Evolutionary conservation across 257 asterid genomes (phyloP).

Genomic region (Solanum chilense): DNA sequence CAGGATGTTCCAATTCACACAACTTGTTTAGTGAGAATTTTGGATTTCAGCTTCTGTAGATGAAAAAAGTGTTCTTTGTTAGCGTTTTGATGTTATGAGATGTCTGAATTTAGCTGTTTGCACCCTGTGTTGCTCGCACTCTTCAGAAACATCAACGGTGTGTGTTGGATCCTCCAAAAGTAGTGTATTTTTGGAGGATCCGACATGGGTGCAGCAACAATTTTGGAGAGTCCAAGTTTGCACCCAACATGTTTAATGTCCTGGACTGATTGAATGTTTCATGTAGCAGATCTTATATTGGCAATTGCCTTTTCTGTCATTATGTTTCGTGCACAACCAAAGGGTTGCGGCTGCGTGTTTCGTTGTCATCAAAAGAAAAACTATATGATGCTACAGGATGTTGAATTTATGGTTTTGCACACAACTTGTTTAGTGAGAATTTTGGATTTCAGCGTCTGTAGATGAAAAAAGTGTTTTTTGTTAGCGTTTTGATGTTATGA

Average conservation of each 20-base stretch:
- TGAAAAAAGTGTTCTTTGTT: background rate
- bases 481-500: background rate
- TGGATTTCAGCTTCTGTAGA: background rate
- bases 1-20: background rate
- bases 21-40: background rate
- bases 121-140: background rate
- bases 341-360: too few species aligned
- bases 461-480: background rate
- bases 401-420: background rate
- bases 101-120: background rate
- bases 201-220: fast-evolving
- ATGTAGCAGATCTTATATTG: background rate
- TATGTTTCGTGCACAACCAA: background rate
- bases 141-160: too few species aligned
- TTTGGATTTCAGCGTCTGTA: background rate
- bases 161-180: too few species aligned
- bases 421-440: background rate
- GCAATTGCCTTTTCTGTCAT: background rate
- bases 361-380: background rate
- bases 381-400: background rate
- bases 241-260: background rate
- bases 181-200: too few species aligned
- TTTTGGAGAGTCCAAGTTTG: too few species aligned
- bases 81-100: background rate
- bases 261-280: background rate